Evolutionary conservation across 305 asterid species (phyloP), one percentile per base, ranked within the genome.

Genomic region (Fraxinus floribunda): DNA sequence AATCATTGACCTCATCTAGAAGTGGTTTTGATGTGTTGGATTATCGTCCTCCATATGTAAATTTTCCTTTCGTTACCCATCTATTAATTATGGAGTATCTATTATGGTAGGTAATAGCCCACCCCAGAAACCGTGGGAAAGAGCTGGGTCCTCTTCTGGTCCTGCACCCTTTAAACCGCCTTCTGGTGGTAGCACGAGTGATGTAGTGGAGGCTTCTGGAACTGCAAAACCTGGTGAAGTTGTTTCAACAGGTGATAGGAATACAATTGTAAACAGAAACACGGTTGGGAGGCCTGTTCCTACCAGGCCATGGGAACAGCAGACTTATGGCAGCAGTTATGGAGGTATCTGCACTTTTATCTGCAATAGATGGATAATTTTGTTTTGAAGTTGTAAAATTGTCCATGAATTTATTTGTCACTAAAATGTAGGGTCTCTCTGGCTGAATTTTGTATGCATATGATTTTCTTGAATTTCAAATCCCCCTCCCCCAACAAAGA

Each of bases 71-170:
- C 0, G 9, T 32, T 30, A 26, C 38, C 55, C 39, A 39, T 81
- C 79, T 72, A 36, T 77, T 35, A 32, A 64, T 68, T 80, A 76
- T 81, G 79, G 79, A 57, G 73, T 2, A 80, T 49, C 78, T 84
- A 4, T 2, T 70, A 60, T 70, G 74, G 82, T 91, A 90, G 98
- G 93, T 70, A 88, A 83, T 82, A 83, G 86, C 73, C 87, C 98
- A 78, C 98, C 97, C 5, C 92, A 91, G 72, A 96, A 96, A 88
- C 99, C 99, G 13, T 96, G 99, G 99, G 99, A 94, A 86, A 89
- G 91, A 83, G 91, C 97, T 36, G 99, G 97, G 18, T 79, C 97
- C 11, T 77, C 98, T 16, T 93, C 99, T 20, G 98, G 96, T n/a
- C 90, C 96, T 15, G 95, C 88, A 22, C 98, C 98, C 0, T 96